Conservation (phyloP, 2,329 filamentous ascomycete species). For the Botrytis paeoniae region DNA sequence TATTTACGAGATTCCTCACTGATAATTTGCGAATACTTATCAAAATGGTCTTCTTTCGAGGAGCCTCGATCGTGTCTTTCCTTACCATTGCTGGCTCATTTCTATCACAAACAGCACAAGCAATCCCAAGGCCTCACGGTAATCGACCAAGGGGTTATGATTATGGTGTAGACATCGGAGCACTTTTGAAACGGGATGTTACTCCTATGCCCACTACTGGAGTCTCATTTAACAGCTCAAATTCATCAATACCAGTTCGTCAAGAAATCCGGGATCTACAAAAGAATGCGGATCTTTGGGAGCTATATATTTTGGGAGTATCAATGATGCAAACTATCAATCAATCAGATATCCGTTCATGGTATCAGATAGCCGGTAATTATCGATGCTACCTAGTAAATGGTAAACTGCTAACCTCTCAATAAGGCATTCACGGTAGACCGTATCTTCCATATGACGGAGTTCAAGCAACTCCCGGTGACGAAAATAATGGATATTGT, state of each 20-base stretch:
- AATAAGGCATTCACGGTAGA: conserved; percentile 33
- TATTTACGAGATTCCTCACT: background rate
- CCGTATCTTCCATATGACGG: conserved; percentile 31
- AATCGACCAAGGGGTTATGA: conserved; percentile 24
- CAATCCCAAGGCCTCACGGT: background rate
- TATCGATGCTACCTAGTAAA: background rate
- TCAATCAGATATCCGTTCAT: conserved; percentile 30
- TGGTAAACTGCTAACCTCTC: background rate
- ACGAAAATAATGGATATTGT: conserved; percentile 32
- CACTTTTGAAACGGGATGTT: conserved; percentile 25
- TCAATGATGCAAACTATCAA: conserved; percentile 27
- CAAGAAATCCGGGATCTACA: conserved; percentile 32
- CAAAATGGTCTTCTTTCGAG: background rate
- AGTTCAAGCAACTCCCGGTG: conserved; percentile 24
- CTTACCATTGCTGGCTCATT: background rate
- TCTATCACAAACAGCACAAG: conserved; percentile 2
- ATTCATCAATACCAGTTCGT: conserved; percentile 28
- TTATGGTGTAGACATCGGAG: conserved; percentile 25
- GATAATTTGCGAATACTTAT: background rate
- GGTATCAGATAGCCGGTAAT: conserved; percentile 34
- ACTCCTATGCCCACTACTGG: conserved; percentile 12
- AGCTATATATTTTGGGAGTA: conserved; percentile 34
- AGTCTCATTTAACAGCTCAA: conserved; percentile 22
- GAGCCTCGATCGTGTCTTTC: background rate
- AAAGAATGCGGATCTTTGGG: conserved; percentile 31